Evolutionary conservation across 2,329 filamentous ascomycete genomes (phyloP), one percentile per base, ranked within the genome.

Genomic region (Arachnomyces sp.): DNA sequence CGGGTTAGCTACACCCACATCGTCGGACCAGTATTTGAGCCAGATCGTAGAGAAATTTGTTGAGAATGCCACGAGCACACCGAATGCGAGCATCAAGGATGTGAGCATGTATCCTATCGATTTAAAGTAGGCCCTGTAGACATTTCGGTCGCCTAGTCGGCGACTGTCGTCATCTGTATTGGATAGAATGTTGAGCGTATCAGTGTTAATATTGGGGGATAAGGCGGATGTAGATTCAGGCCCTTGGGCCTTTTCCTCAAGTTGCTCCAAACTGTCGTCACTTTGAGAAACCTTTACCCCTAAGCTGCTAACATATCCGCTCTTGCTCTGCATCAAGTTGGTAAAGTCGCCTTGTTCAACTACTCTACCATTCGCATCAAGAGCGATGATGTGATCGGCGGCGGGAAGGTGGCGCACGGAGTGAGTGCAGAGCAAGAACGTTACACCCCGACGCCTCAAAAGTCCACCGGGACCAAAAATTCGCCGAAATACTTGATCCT

Each of bases 371-470:
- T 54, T 39, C 3, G 47, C 45, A 25, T 25, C 20, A 4, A 69
- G 44, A 7, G 55, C 56, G 7, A 69, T 51, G n/a, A 69, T 60
- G 9, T 63, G 54, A 33, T 76, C 68, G 14, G 65, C 58, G 38
- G 57, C 44, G 12, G 39, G 50, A 4, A 61, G 55, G 29, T 62
- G 34, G 58, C 55, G 61, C 31, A 60, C 55, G 14, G 60, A 57
- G 37, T 70, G 65, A 0, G 68, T 68, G 2, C 62, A 61, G 3
- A 75, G 52, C 1, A 75, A 43, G 1, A 68, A 64, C 1, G 68
- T 70, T 3, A 54, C 54, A 0, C 55, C 50, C n/a, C 52, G 47
- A 9, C 50, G 49, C 4, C 58, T 57, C 1, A 72, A 49, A 2
- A 74, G 39, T 0, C 72, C 71, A 3, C 53, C 42, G 2, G 47